Percentiles rank a stretch among this genome's conserved stretches.
Conservation (phyloP, 1,139 yeast species). For the Spathaspora jeffriesii region DNA sequence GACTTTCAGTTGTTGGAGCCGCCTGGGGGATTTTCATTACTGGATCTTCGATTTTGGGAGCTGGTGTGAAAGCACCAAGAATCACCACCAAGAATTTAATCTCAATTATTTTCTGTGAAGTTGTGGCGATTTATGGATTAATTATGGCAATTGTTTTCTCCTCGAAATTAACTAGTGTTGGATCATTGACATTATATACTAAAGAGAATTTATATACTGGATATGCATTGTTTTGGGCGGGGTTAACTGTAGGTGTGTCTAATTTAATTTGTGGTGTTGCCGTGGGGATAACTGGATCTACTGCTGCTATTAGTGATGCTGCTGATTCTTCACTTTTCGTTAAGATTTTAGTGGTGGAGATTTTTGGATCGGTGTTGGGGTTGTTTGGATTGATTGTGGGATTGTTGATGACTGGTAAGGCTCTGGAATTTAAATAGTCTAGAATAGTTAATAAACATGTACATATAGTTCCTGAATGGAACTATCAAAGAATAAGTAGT, state of each 20-base stretch:
- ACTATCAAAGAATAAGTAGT: not conserved
- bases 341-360: constrained; percentile 94
- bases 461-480: not conserved
- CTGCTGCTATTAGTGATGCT: constrained; percentile 98
- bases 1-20: constrained; percentile 94
- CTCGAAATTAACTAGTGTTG: constrained; percentile 78
- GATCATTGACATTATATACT: constrained; percentile 63
- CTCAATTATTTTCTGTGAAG: constrained; percentile 98
- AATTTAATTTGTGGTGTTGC: constrained; percentile 97
- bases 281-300: constrained; percentile 97
- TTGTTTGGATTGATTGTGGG: constrained; percentile 95
- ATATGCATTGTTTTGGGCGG: constrained; percentile 97
- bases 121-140: constrained; percentile 97
- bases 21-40: constrained; percentile 99
- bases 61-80: constrained; percentile 97
- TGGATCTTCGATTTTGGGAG: constrained; percentile 94
- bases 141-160: constrained; percentile 98
- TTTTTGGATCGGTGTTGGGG: constrained; percentile 95
- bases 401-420: constrained; percentile 94
- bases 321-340: constrained; percentile 96
- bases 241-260: constrained; percentile 90
- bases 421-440: constrained; percentile 61
- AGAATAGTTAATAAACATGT: constrained; percentile 11
- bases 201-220: constrained; percentile 91
- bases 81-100: constrained; percentile 97